Base-by-base conservation (phyloP, 139 green algal genomes). In the Ettlia oleoabundans region DNA sequence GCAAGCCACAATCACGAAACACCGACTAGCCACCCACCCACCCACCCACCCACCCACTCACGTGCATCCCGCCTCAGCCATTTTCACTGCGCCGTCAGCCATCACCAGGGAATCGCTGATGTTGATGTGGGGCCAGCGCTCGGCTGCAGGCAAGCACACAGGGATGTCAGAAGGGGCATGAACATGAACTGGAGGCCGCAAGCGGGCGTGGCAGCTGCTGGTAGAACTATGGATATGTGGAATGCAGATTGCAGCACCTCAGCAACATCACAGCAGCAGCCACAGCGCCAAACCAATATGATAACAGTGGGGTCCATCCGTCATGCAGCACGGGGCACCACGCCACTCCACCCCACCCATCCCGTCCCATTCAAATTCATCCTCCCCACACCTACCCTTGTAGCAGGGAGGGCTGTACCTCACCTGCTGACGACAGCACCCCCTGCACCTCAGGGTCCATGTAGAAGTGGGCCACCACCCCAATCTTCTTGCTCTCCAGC, bases 401-500 rank as follows among this genome's bases (percentile, higher is more conserved):
- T n/a, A n/a, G n/a, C n/a, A n/a, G n/a, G n/a, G n/a, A n/a, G n/a
- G n/a, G n/a, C n/a, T n/a, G n/a, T 1, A 0, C 33, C 53, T 41
- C 53, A n/a, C 89, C 90, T 0, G 96, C 94, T 0, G 86, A 81
- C 51, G 85, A 91, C 32, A 99, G 91, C 75, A 99, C 95, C 18
- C 97, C 97, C 84, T 99, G 97, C 19, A 99, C 93, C 90, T 99
- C 76, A 0, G 97, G 97, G 86, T 99, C 97, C 97, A 99, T 99
- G 91, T 99, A 99, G 73, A 99, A 99, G 86, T 99, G 97, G 32
- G 97, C 97, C 76, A 99, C 97, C 28, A 99, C 91, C n/a, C 97
- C 97, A n/a, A 98, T 92, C 53, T 90, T 89, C 88, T 98, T 98
- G n/a, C 64, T 65, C 2, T 75, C 26, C 73, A 99, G 88, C 78